phyloP scores from a whole-genome alignment of 2,329 filamentous ascomycete species.

The Penicillium sclerotiorum region DNA sequence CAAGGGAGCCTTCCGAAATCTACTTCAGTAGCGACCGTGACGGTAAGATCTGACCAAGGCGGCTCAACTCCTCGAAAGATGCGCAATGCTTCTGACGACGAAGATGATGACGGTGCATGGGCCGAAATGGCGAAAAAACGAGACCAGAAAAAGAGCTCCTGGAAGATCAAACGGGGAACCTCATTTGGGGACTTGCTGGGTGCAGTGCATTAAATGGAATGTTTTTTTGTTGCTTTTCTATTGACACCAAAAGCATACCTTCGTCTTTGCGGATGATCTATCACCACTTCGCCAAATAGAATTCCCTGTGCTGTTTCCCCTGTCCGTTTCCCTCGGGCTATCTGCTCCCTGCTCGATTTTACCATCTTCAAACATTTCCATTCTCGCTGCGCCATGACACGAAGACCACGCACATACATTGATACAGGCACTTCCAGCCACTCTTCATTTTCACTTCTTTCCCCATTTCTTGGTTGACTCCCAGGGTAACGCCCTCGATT shows the following conservation, averaged over 20 bases:
- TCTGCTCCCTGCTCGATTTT: no score
- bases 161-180: conserved; percentile 48
- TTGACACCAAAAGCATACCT: conserved; percentile 3
- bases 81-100: conserved; percentile 40
- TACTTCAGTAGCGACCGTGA: conserved; percentile 30
- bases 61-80: conserved; percentile 15
- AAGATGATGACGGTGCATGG: conserved; percentile 54
- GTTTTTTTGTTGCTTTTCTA: background rate
- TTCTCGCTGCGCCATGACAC: conserved; percentile 10
- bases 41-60: conserved; percentile 30
- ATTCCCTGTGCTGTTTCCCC: background rate
- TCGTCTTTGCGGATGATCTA: background rate
- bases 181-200: conserved; percentile 42
- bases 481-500: no score
- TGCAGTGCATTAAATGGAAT: conserved; percentile 34
- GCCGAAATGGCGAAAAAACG: conserved; percentile 54
- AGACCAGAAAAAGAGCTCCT: conserved; percentile 52
- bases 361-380: conserved; percentile 1
- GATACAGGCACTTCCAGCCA: background rate
- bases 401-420: conserved; percentile 24
- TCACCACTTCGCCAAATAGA: conserved; percentile 19
- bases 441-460: background rate
- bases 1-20: conserved; percentile 30
- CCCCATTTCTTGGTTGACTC: background rate
- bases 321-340: no score